A percentile compares a stretch with the other conserved stretches of the same genome.
Conservation (phyloP, 331 rosid genomes). For the Acacia pycnantha region DNA sequence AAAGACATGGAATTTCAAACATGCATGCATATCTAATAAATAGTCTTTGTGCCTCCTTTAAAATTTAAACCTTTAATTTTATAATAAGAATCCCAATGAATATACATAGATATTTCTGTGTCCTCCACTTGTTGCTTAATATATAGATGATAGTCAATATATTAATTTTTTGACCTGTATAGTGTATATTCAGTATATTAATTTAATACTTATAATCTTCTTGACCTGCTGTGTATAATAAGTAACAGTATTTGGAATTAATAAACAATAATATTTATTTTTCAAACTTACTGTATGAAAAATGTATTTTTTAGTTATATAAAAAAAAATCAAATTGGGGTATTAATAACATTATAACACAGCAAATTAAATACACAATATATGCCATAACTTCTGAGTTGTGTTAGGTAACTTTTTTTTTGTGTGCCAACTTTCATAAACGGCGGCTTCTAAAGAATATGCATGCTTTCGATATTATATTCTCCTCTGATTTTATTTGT, state of each 20-base stretch:
- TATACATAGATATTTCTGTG: too few relatives aligned
- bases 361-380: not conserved
- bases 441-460: too few relatives aligned
- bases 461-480: not conserved
- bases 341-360: not conserved
- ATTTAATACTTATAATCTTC: not conserved
- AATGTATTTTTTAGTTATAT: not conserved
- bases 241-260: not conserved
- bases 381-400: not conserved
- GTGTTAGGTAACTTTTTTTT: not conserved
- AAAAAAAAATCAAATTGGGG: too few relatives aligned
- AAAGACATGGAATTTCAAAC: too few relatives aligned
- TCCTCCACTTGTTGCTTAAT: not conserved
- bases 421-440: not conserved
- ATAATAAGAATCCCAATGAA: too few relatives aligned
- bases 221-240: not conserved
- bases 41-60: too few relatives aligned
- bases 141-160: not conserved
- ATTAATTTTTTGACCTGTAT: too few relatives aligned
- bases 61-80: too few relatives aligned
- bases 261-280: not conserved
- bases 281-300: not conserved
- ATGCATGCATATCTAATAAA: too few relatives aligned
- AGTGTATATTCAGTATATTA: not conserved
- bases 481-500: too few relatives aligned